phyloP scores from a whole-genome alignment of 345 rosid species.

The Aethionema arabicum region DNA sequence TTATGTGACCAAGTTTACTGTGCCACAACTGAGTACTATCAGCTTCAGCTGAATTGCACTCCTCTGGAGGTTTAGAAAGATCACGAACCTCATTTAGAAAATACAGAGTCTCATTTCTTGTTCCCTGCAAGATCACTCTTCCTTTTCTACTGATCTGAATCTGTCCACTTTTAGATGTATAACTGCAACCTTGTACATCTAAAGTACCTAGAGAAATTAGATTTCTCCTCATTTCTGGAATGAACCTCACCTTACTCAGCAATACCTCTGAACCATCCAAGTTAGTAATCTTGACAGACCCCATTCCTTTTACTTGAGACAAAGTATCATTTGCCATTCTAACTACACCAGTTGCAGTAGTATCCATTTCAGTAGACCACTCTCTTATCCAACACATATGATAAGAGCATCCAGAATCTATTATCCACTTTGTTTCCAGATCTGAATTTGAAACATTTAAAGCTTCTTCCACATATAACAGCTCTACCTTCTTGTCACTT shows the following conservation, averaged over 20 bases:
- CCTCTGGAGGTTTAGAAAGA: background rate
- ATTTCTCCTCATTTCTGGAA: background rate
- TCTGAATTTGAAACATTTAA: no score
- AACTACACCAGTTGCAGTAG: background rate
- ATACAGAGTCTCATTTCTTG: background rate
- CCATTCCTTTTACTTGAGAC: no score
- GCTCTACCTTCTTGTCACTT: no score
- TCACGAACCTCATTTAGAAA: background rate
- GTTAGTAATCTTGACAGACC: no score
- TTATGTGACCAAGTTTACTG: background rate
- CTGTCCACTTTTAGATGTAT: no score
- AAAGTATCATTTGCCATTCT: background rate
- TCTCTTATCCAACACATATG: background rate
- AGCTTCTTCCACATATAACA: no score
- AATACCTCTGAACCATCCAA: background rate
- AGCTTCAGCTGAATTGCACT: background rate
- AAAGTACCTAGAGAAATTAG: no score
- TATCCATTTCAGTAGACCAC: background rate
- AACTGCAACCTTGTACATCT: no score
- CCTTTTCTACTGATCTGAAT: no score
- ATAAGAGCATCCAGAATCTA: background rate
- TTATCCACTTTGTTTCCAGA: background rate
- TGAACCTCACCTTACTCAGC: background rate
- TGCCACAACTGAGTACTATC: background rate
- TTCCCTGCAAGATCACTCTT: no score